A percentile compares a stretch with the other conserved stretches of the same genome.
These are phyloP conservation scores for Ogataea methanolica DNA, from an alignment of 805 yeast species.

Conservation along the genomic window DNA sequence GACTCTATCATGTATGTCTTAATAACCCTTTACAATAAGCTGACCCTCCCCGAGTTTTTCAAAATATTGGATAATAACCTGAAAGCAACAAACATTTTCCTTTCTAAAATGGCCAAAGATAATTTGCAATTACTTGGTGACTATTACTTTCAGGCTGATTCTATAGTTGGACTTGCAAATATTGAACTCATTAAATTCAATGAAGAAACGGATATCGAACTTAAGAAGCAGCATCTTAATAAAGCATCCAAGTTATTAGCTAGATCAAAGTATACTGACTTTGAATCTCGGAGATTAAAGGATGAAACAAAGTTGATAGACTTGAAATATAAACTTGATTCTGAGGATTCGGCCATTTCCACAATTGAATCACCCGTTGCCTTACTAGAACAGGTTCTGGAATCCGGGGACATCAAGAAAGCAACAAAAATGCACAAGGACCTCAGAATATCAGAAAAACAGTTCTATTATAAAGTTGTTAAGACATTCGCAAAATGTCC, in stretches of 20 bases:
- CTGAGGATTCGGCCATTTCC: neutral
- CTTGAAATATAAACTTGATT: slow-evolving; percentile 37
- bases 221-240: slow-evolving; percentile 21
- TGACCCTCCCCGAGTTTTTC: slow-evolving; percentile 65
- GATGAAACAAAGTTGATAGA: slow-evolving; percentile 41
- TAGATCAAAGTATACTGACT: slow-evolving; percentile 29
- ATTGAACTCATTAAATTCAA: slow-evolving; percentile 29
- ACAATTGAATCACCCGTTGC: slow-evolving; percentile 35
- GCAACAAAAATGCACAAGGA: slow-evolving; percentile 47
- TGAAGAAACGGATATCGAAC: slow-evolving; percentile 20
- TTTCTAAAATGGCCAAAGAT: slow-evolving; percentile 27
- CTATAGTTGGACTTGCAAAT: slow-evolving; percentile 41
- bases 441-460: slow-evolving; percentile 53
- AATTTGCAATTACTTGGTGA: slow-evolving; percentile 42
- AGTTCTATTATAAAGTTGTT: slow-evolving; percentile 50
- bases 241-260: slow-evolving; percentile 27
- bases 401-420: slow-evolving; percentile 46
- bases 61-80: slow-evolving; percentile 50
- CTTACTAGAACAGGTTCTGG: slow-evolving; percentile 42
- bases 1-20: slow-evolving; percentile 60
- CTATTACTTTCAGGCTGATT: slow-evolving; percentile 63
- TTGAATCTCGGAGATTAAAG: slow-evolving; percentile 37
- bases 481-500: slow-evolving; percentile 41
- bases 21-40: slow-evolving; percentile 45
- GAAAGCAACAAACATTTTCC: slow-evolving; percentile 37